Conservation (phyloP, 208 protist species). For the Kentomonas sorsogonicus region DNA sequence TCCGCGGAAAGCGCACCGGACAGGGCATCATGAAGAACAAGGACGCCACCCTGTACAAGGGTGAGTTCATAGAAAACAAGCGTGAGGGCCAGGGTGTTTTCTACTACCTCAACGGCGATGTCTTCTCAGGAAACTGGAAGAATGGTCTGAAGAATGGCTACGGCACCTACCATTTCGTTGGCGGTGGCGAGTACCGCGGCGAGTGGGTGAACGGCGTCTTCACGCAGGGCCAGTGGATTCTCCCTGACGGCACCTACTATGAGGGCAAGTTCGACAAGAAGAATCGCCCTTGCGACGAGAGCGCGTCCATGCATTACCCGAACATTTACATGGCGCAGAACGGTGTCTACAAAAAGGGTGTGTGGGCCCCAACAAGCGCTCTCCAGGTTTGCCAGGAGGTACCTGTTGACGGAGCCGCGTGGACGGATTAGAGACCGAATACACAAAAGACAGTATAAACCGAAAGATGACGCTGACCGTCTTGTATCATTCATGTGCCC, state of each 20-base stretch:
- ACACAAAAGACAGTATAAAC: no score
- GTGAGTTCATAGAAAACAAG: constrained; percentile 88
- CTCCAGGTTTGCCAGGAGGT: constrained; percentile 61
- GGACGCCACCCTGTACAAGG: constrained; percentile 86
- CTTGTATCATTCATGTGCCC: no score
- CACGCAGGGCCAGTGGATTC: constrained; percentile 84
- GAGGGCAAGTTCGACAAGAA: constrained; percentile 87
- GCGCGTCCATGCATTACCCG: constrained; percentile 73
- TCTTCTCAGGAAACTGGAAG: constrained; percentile 86
- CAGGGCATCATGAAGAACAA: constrained; percentile 89
- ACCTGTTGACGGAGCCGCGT: constrained; percentile 59
- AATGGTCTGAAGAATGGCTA: constrained; percentile 77
- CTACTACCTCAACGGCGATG: constrained; percentile 89
- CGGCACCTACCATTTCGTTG: constrained; percentile 85
- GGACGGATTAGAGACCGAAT: constrained; percentile 30
- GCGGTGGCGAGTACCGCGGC: constrained; percentile 79
- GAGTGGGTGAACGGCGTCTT: constrained; percentile 75
- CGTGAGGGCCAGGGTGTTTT: constrained; percentile 86
- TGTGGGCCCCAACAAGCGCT: constrained; percentile 66
- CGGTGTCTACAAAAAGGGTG: constrained; percentile 65
- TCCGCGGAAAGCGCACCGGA: constrained; percentile 67
- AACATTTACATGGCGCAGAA: constrained; percentile 59
- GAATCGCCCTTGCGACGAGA: constrained; percentile 70
- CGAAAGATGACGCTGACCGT: no score
- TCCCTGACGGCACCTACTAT: constrained; percentile 81